Base-by-base conservation (phyloP, 2,329 filamentous ascomycete genomes). In the Alternaria sp. region DNA sequence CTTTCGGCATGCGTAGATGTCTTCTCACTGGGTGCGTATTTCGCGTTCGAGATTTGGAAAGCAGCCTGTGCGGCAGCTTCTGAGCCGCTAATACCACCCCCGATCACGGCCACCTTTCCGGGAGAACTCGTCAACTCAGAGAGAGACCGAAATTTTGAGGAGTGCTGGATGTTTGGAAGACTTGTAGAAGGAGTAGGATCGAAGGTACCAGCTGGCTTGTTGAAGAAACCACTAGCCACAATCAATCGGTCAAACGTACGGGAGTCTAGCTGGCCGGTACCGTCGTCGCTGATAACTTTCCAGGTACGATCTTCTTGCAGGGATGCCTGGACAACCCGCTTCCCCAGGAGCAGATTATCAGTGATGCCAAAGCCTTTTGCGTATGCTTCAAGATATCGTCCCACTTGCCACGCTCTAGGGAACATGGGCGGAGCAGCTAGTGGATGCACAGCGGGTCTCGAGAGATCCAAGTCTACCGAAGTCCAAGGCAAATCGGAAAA, bases 61-160 rank as follows among this genome's bases (percentile, higher is more conserved):
- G 91, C 91, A 51, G 94, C 86, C 2, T 89, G 88, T 9, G 87
- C 89, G 0, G 91, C 89, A 49, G 90, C 89, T 79, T 96, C 92
- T 5, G 91, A 86, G 0, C 91, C 92, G 2, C 91, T 94, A 85
- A 95, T 93, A 69, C 93, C 91, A 0, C 91, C 92, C 0, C 92
- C 92, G 1, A 93, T 86, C 0, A 96, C 82, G 1, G 93, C 82
- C 16, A 95, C 87, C 70, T 89, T 91, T 18, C 86, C 85, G 1
- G 70, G 20, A 5, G 43, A 60, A 5, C 63, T 26, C 7, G 65
- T 63, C 12, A 78, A 61, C 4, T 62, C 59, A 0, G 60, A 54
- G 4, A 77, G 43, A 11, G 66, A 51, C 1, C 74, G 68, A 47
- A 78, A 76, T 6, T 65, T 30, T 1, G 75, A 73, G 7, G 75